phyloP scores from a whole-genome alignment of 169 alveolate species.

The Cryptosporidium ubiquitum region DNA sequence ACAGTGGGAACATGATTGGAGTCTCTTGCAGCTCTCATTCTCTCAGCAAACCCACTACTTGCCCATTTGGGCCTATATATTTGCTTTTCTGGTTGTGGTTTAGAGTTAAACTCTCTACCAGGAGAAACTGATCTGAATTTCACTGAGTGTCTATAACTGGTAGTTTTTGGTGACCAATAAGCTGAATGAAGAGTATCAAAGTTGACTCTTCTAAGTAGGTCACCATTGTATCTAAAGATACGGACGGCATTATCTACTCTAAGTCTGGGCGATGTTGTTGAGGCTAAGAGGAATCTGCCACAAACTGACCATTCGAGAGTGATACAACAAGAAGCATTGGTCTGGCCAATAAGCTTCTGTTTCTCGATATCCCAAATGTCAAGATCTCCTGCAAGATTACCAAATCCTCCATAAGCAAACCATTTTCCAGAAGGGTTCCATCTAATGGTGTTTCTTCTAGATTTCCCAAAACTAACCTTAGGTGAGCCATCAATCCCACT shows the following conservation, averaged over 20 bases:
- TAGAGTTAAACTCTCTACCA: slow-evolving; percentile 60
- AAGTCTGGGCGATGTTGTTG: slow-evolving; percentile 70
- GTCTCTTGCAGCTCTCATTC: slow-evolving; percentile 68
- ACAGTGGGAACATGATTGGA: slow-evolving; percentile 17
- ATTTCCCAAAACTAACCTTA: slow-evolving; percentile 35
- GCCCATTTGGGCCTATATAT: slow-evolving; percentile 72
- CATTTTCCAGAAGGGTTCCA: slow-evolving; percentile 79
- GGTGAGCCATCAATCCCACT: slow-evolving; percentile 57
- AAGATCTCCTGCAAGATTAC: slow-evolving; percentile 77
- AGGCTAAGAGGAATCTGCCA: slow-evolving; percentile 46
- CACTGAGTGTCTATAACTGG: not conserved
- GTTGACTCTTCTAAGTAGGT: slow-evolving; percentile 35
- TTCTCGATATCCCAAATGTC: slow-evolving; percentile 73
- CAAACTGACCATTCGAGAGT: slow-evolving; percentile 71
- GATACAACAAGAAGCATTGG: slow-evolving; percentile 71
- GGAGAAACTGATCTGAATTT: slow-evolving; percentile 70
- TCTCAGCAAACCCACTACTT: slow-evolving; percentile 70
- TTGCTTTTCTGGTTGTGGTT: slow-evolving; percentile 53
- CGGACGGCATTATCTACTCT: slow-evolving; percentile 71
- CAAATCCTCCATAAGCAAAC: slow-evolving; percentile 80
- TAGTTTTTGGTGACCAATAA: slow-evolving; percentile 50
- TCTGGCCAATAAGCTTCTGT: slow-evolving; percentile 68
- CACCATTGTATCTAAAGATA: slow-evolving; percentile 61
- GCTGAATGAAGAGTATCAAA: slow-evolving; percentile 66
- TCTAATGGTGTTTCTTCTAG: slow-evolving; percentile 75